phyloP scores from a whole-genome alignment of 176 grass and related monocot species.

The Elymus sibiricus region DNA sequence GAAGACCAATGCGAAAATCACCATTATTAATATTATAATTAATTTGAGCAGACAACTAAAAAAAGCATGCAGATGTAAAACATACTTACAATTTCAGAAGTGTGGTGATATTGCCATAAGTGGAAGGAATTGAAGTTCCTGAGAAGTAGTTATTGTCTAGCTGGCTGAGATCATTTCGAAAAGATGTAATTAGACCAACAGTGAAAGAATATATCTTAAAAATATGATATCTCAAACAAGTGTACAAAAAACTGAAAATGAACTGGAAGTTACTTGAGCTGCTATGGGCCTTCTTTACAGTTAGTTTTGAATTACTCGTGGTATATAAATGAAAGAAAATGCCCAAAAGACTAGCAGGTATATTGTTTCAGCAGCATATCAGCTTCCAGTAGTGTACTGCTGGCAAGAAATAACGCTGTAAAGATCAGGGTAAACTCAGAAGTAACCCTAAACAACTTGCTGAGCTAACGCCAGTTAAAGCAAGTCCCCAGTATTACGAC shows the following conservation, averaged over 20 bases:
- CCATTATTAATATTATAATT: not conserved
- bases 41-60: not conserved
- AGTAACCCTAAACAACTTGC: not conserved
- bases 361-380: not conserved
- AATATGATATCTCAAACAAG: not conserved
- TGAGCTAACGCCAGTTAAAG: not conserved
- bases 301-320: constrained; percentile 6
- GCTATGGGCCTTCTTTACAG: constrained; percentile 1
- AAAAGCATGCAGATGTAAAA: constrained; percentile 15
- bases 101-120: constrained; percentile 59
- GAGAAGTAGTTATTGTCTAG: constrained; percentile 94
- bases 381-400: not conserved
- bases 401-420: not conserved
- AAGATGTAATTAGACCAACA: constrained; percentile 2
- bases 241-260: not conserved
- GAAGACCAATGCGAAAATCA: not conserved
- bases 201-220: not conserved
- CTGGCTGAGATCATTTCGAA: constrained; percentile 48
- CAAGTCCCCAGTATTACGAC: not conserved
- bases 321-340: not conserved
- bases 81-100: constrained; percentile 80
- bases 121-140: constrained; percentile 62
- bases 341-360: not conserved
- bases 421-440: not conserved
- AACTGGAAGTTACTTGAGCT: not conserved